A percentile compares a stretch with the other conserved stretches of the same genome.
phyloP scores from a whole-genome alignment of 768 basidiomycete genomes.

The Leccinellum luteum region DNA sequence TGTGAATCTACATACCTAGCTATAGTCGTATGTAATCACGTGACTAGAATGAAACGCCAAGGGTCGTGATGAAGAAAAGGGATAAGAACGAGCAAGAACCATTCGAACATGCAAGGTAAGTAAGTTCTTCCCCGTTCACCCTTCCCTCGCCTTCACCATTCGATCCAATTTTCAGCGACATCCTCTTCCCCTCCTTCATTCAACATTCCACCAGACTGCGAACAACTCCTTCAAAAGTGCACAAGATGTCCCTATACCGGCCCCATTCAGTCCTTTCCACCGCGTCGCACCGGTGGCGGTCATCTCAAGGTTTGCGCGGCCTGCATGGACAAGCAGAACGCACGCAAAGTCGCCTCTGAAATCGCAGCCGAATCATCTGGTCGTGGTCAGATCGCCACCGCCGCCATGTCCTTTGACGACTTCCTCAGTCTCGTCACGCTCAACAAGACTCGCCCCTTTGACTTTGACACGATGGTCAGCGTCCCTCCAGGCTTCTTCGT shows the following conservation, averaged over 20 bases:
- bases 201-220: constrained; percentile 16
- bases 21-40: constrained; percentile 20
- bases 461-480: constrained; percentile 36
- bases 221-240: constrained; percentile 28
- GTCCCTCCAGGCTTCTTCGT: constrained; percentile 31
- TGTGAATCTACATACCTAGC: no score
- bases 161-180: constrained; percentile 12
- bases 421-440: constrained; percentile 32
- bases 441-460: constrained; percentile 32
- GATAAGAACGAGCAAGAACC: constrained; percentile 14
- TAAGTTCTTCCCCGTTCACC: constrained; percentile 1
- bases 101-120: constrained; percentile 22
- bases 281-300: constrained; percentile 30
- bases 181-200: constrained; percentile 19
- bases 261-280: constrained; percentile 26
- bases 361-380: constrained; percentile 27
- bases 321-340: constrained; percentile 35
- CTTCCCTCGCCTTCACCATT: neutral
- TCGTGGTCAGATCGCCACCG: constrained; percentile 35
- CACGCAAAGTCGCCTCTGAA: constrained; percentile 32
- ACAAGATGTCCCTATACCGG: constrained; percentile 33
- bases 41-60: constrained; percentile 8
- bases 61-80: constrained; percentile 3
- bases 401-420: constrained; percentile 34
- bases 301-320: constrained; percentile 32